Conservation (phyloP, 148 eudicot species). For the Polygonum aviculare region DNA sequence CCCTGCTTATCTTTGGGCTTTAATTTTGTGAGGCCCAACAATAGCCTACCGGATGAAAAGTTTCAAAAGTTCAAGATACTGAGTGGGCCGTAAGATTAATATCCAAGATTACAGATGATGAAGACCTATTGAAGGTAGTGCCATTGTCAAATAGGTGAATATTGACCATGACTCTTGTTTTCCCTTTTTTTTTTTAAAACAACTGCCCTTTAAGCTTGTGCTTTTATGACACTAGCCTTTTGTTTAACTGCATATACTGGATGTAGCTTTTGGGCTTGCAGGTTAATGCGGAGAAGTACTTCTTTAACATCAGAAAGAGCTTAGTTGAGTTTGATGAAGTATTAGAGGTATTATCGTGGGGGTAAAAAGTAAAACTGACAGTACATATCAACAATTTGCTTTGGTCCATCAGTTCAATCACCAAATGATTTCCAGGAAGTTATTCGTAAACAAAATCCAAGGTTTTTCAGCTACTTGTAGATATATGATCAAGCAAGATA, state of each 20-base stretch:
- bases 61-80: slow-evolving; percentile 93
- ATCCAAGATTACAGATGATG: slow-evolving; percentile 68
- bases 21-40: too few relatives aligned
- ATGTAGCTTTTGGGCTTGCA: slow-evolving; percentile 77
- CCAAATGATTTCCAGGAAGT: too few relatives aligned
- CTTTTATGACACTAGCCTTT: background rate
- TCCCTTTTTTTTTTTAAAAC: background rate
- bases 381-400: too few relatives aligned
- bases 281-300: slow-evolving; percentile 82
- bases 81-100: slow-evolving; percentile 86
- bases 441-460: too few relatives aligned
- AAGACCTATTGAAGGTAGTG: slow-evolving; percentile 85
- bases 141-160: slow-evolving; percentile 72
- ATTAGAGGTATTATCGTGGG: slow-evolving; percentile 20
- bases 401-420: too few relatives aligned
- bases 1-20: too few relatives aligned
- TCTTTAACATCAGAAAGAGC: slow-evolving; percentile 77
- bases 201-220: background rate
- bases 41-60: slow-evolving; percentile 97
- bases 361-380: too few relatives aligned
- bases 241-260: slow-evolving; percentile 10
- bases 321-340: slow-evolving; percentile 99
- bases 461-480: too few relatives aligned
- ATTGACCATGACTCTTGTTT: background rate
- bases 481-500: too few relatives aligned